These are phyloP conservation scores for Byssothecium circinans DNA, from an alignment of 2,329 filamentous ascomycete genomes.

Conservation along the genomic window DNA sequence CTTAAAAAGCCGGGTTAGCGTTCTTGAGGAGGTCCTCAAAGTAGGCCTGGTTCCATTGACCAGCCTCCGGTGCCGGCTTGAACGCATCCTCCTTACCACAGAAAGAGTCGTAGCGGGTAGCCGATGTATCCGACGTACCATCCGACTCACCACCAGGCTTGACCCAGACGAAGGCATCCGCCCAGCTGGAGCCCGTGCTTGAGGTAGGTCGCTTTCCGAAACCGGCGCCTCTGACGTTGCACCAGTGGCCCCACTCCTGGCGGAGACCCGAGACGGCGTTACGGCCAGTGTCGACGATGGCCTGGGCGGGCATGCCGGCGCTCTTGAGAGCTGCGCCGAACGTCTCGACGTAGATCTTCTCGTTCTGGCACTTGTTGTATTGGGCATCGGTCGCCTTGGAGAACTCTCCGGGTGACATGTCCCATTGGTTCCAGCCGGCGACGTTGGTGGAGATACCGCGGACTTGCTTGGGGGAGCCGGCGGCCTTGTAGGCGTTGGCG, in stretches of 20 bases:
- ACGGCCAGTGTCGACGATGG: conserved; percentile 61
- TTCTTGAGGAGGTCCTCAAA: conserved; percentile 43
- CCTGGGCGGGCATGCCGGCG: conserved; percentile 56
- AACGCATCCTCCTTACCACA: conserved; percentile 60
- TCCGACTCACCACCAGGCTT: conserved; percentile 66
- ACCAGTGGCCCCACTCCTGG: conserved; percentile 66
- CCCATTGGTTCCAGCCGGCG: conserved; percentile 61
- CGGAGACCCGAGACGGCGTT: conserved; percentile 56
- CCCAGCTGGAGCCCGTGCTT: conserved; percentile 59
- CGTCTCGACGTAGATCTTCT: conserved; percentile 56
- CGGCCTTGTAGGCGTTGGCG: conserved; percentile 51
- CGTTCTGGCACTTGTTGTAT: conserved; percentile 52
- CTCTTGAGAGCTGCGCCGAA: conserved; percentile 53
- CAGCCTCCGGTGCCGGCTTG: conserved; percentile 69
- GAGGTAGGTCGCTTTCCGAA: conserved; percentile 64
- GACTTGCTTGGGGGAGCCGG: conserved; percentile 52
- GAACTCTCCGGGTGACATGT: conserved; percentile 46
- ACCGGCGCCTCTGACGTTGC: conserved; percentile 65
- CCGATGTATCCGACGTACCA: conserved; percentile 47
- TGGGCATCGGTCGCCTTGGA: conserved; percentile 38
- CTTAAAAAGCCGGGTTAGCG: conserved; percentile 41
- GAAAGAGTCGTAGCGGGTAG: conserved; percentile 58
- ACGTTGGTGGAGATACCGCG: conserved; percentile 61
- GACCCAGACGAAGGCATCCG: conserved; percentile 71
- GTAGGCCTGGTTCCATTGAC: conserved; percentile 64